Evolutionary conservation across 139 green algal genomes (phyloP).

Genomic region (Marvania coccoides): DNA sequence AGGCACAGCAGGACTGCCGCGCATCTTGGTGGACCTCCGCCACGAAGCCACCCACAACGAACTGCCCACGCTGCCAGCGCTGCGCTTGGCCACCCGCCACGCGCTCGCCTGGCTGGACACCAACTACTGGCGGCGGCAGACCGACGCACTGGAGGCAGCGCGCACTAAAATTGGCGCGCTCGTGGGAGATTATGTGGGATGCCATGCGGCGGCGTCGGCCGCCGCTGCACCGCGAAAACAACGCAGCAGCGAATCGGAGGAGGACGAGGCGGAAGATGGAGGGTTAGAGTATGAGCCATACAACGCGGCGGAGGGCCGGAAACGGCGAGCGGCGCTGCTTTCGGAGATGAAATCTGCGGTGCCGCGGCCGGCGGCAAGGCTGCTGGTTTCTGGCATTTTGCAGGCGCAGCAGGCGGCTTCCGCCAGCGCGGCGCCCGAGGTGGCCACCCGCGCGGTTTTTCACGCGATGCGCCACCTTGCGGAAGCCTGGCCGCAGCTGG

Average conservation of each 20-base stretch:
- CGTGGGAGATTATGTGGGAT: conserved; percentile 3
- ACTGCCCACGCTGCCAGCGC: conserved; percentile 55
- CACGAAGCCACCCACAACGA: conserved; percentile 80
- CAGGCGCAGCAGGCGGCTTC: neutral
- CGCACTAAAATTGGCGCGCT: conserved; percentile 8
- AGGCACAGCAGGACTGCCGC: conserved; percentile 51
- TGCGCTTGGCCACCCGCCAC: conserved; percentile 47
- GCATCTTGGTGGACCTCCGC: conserved; percentile 65
- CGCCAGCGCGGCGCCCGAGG: neutral
- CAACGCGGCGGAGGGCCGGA: conserved; percentile 19
- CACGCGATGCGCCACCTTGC: conserved; percentile 10
- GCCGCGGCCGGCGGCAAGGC: conserved; percentile 17
- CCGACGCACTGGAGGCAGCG: conserved; percentile 20
- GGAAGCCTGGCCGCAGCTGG: conserved; percentile 15
- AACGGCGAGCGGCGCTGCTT: conserved; percentile 28
- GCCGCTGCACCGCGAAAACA: neutral
- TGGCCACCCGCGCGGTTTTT: neutral
- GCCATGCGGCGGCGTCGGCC: neutral
- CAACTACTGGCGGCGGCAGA: conserved; percentile 64
- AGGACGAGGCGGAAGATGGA: neutral
- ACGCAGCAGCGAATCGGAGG: neutral
- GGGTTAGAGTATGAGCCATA: conserved; percentile 25
- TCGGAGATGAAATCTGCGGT: conserved; percentile 38
- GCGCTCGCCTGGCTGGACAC: conserved; percentile 56
- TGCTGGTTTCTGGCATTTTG: conserved; percentile 39